Evolutionary conservation across 345 rosid species (phyloP), one percentile per base, ranked within the genome.

Genomic region (Rubroshorea leprosula): DNA sequence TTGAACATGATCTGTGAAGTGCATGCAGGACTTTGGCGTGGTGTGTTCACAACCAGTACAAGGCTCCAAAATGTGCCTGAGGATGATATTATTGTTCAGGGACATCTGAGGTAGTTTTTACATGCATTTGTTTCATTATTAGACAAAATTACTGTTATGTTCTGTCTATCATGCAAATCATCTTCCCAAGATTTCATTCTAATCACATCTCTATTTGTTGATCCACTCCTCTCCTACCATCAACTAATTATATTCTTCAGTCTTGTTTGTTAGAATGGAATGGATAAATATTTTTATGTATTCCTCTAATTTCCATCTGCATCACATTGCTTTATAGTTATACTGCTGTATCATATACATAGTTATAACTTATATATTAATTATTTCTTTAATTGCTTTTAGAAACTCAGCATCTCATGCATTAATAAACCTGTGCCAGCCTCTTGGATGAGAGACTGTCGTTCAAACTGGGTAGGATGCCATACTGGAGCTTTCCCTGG

Each of bases 11-110:
- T 44, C 27, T 86, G 84, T 64, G 74, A 81, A 74, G 83, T 78
- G 50, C 78, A 70, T 57, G 72, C 41, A 1, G 99, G 96, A 43
- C 61, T 84, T 23, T 89, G 95, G 96, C 53, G 67, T 11, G 96
- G 87, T 58, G 61, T 73, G 58, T 46, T 80, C 56, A 78, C 78
- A 5, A 31, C 71, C 51, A 69, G 61, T 63, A 75, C 91, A 50
- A 74, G 62, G 76, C 65, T 89, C 21, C 68, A 70, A 4, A 77
- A 66, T 46, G 31, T 77, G 50, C 55, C 81, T 23, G 58, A 68
- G 44, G 76, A 84, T 18, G 73, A 76, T 65, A 43, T 4, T 58
- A 55, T 77, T 10, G 61, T 76, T 41, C 27, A 63, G 49, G 72
- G 57, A n/a, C 68, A 82, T 55, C 78, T 68, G 63, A 80, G 91